Base-by-base conservation (phyloP, 768 basidiomycete genomes). In the Lactarius indigo region DNA sequence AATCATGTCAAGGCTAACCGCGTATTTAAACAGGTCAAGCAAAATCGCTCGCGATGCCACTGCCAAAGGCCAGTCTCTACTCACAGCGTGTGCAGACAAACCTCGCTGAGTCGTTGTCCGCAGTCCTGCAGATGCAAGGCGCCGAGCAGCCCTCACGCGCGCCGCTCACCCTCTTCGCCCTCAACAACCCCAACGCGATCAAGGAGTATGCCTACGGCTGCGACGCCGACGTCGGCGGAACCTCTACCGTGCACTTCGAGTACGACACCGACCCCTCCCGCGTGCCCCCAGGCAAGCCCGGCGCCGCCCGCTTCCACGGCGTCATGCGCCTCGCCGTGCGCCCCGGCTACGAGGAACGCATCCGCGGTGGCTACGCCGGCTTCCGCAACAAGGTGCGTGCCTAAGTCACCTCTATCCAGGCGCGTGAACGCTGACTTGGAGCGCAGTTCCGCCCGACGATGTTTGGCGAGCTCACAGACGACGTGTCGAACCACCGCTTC, bases 291-390 rank as follows among this genome's bases (percentile, higher is more conserved):
- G 85, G 79, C 41, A 68, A 64, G 18, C 64, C 47, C 13, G 70
- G 85, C 18, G 87, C 87, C 3, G 90, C 79, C 3, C 81, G 85
- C 62, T 96, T 96, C 74, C 90, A 85, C 85, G 94, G 94, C 2
- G 82, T 87, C 30, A 88, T 96, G 87, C 78, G 83, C 44, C 80
- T 92, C 20, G 81, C 79, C 47, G 90, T 95, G 1, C 85, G 84
- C 57, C 79, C 85, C 2, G 85, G 85, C n/a, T 76, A 88, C 61
- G 84, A 87, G 72, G 84, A 85, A 1, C 84, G 85, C 71, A 81
- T 96, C 42, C 80, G 92, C 57, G 87, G 88, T 6, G 96, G 96
- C 0, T 98, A 96, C 76, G 92, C 94, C 18, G 96, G 93, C 20
- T 92, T 98, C 74, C 80, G 93, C 69, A 96, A 88, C 74, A 90